phyloP scores from a whole-genome alignment of 306 rosid genomes.

The Parietaria judaica region DNA sequence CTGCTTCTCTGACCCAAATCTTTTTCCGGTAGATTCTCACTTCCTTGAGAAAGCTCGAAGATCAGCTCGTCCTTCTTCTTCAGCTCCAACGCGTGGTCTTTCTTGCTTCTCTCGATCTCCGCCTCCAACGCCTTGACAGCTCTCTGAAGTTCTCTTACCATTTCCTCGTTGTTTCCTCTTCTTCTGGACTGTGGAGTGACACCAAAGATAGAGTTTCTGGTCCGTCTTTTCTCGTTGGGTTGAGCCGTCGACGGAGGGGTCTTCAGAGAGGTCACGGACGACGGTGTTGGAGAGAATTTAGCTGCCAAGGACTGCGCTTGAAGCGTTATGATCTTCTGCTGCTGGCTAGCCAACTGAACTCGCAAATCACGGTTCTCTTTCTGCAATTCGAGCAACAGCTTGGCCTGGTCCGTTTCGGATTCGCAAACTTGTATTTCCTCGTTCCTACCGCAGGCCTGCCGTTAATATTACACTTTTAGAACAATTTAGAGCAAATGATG shows the following conservation, averaged over 20 bases:
- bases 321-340: conserved; percentile 61
- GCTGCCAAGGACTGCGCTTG: conserved; percentile 71
- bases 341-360: conserved; percentile 64
- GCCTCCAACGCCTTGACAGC: conserved; percentile 58
- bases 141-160: conserved; percentile 45
- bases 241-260: conserved; percentile 67
- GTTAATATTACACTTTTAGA: too few species aligned
- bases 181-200: conserved; percentile 77
- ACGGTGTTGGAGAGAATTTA: conserved; percentile 64
- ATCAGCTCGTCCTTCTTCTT: conserved; percentile 73
- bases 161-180: conserved; percentile 52
- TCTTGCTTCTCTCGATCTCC: conserved; percentile 69
- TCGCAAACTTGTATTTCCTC: conserved; percentile 49
- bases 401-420: conserved; percentile 70
- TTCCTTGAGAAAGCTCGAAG: conserved; percentile 42
- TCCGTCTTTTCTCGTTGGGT: conserved; percentile 46
- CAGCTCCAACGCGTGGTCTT: conserved; percentile 53
- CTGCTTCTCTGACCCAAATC: conserved; percentile 22
- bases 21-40: conserved; percentile 32
- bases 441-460: conserved; percentile 52
- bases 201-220: conserved; percentile 59
- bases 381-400: conserved; percentile 70
- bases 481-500: too few species aligned
- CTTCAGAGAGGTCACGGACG: conserved; percentile 54
- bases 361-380: conserved; percentile 80